Conservation (phyloP, 495 filamentous ascomycete species). For the Penicillium cosmopolitanum region DNA sequence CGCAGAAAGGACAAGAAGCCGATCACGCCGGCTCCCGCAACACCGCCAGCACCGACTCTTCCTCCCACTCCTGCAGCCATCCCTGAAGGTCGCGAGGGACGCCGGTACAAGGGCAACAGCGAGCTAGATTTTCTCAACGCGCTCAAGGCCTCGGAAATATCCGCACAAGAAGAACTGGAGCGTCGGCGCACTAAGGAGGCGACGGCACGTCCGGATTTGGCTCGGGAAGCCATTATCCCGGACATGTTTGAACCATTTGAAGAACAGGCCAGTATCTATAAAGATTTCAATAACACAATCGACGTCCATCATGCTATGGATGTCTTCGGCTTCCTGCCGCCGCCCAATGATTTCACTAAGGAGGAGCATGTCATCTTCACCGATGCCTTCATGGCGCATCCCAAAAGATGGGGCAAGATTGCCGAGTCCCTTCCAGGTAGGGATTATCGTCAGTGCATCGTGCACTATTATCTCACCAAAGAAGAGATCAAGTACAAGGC, state of each 20-base stretch:
- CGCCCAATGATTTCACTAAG: conserved; percentile 79
- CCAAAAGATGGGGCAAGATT: conserved; percentile 93
- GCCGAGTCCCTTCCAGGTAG: conserved; percentile 72
- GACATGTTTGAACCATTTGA: conserved; percentile 67
- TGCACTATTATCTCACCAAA: conserved; percentile 96
- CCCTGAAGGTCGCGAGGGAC: conserved; percentile 60
- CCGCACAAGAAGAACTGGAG: conserved; percentile 73
- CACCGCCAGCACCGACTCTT: conserved; percentile 44
- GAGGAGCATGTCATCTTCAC: conserved; percentile 80
- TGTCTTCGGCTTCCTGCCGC: conserved; percentile 73
- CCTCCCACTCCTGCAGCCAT: conserved; percentile 46
- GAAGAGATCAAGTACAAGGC: conserved; percentile 84
- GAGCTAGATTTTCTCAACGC: conserved; percentile 79
- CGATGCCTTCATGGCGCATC: conserved; percentile 74
- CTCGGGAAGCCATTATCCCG: conserved; percentile 84
- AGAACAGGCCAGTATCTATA: conserved; percentile 57
- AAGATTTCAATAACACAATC: conserved; percentile 73
- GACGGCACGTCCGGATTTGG: conserved; percentile 73
- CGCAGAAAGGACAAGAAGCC: conserved; percentile 59
- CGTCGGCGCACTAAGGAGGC: conserved; percentile 65
- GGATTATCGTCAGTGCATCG: conserved; percentile 83
- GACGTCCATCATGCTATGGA: conserved; percentile 66
- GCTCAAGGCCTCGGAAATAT: conserved; percentile 74
- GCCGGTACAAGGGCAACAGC: conserved; percentile 66
- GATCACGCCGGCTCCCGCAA: conserved; percentile 55